Evolutionary conservation across 192 early-diverging fungal genomes (phyloP), one percentile per base, ranked within the genome.

Genomic region (Pilobolus umbonatus): DNA sequence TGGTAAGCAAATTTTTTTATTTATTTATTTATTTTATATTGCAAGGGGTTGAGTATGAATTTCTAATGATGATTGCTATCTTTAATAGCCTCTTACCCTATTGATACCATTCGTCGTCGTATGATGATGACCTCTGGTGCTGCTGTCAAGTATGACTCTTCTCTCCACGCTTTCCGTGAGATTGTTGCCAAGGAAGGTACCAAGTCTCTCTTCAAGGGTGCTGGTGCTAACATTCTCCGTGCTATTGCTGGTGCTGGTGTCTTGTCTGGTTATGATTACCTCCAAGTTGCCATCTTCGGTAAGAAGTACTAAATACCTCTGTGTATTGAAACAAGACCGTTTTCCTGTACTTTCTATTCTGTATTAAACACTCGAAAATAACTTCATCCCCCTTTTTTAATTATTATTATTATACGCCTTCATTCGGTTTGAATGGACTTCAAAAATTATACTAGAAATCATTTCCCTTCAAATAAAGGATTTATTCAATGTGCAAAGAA

Each of bases 171-270:
- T 78, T 89, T 92, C 78, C 68, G 70, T 75, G 85, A 95, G 84
- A 92, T 98, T 71, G 77, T 94, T 80, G 74, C 61, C 57, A 88
- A 94, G 75, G 94, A 96, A 75, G 96, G 96, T 71, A 55, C 79
- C 73, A 88, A 83, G 81, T 88, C 94, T 71, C 82, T 99, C 77
- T 99, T 96, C 95, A 95, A 96, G 84, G 96, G 96, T 83, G 93
- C 93, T 75, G 89, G 92, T 86, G 93, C 96, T 74, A 97, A 99
- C 87, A 93, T 97, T 70, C 89, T 99, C 80, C 90, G 96, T 79
- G 95, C 88, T 78, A 89, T 92, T 67, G 96, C 89, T 80, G 96
- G 91, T 87, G 94, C 96, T 64, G 85, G 89, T 82, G 96, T 97
- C 64, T 75, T 82, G 71, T 79, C 87, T 90, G 75, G 88, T 82